Evolutionary conservation across 805 yeast species (phyloP), one percentile per base, ranked within the genome.

Genomic region (Candida ficus): DNA sequence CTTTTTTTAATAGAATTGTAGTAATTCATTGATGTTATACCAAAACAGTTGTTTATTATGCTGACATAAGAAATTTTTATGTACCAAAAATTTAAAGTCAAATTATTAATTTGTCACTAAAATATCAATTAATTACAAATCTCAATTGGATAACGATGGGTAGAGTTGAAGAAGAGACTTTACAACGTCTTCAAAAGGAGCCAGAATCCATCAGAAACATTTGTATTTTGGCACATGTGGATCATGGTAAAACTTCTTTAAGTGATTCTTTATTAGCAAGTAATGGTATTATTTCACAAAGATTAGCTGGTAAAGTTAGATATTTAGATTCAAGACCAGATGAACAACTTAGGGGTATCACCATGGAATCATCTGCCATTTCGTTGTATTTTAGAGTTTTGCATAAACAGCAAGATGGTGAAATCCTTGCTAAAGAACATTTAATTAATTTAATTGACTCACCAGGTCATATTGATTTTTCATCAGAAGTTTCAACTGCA

Each of bases 401-500:
- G 46, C 71, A 67, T 45, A 66, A 64, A 41, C 63, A 61, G 21
- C 66, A 62, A 33, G 62, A 60, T 30, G 71, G 65, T 6, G 56
- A 52, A 3, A 65, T 67, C 10, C 43, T 64, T n/a, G 74, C 82
- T 29, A 77, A 76, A 31, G 96, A 93, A 56, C 85, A 86, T 62
- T 66, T 93, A 41, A 83, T 93, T 56, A 93, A 93, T 57, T 72
- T 93, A 53, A 91, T 93, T 43, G 99, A 93, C 62, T 91, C 98
- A 0, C 99, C 99, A 0, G 99, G 99, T n/a, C 99, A 93, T 55
- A 88, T 93, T 44, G 99, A 93, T 63, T 93, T 93, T 60, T 83
- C 95, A 1, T 83, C 95, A 11, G 99, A 93, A 58, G 99, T 93
- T 0, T 86, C 96, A 21, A 86, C 96, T 0, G 95, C 98, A 1